Evolutionary conservation across 495 filamentous ascomycete species (phyloP), one percentile per base, ranked within the genome.

Genomic region (Hypoxylon lienhwacheense): DNA sequence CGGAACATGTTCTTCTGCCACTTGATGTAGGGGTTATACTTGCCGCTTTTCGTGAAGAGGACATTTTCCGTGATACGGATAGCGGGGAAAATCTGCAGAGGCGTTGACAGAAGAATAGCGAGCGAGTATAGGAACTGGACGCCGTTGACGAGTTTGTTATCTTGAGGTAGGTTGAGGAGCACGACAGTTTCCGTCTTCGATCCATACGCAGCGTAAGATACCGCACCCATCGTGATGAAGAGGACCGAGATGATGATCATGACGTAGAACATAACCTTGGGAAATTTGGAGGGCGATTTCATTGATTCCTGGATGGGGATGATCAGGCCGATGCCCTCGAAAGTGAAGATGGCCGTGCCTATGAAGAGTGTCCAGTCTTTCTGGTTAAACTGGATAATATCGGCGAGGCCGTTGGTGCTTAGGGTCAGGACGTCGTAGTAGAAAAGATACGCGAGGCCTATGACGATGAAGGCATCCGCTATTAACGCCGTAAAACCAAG

Each of bases 241-340:
- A 98, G 80, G 59, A 88, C 75, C 10, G 88, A 90, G 65, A 97
- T 96, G 66, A 96, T 83, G 53, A 97, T 79, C 93, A 97, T 97
- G 47, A 97, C 89, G 46, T 78, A 79, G 24, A 81, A 89, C 42
- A 98, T 82, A 25, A 98, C 89, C 46, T 77, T 80, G 16, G 91
- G 89, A 66, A 98, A 97, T 63, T 95, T 90, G 42, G 83, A 77
- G 1, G 90, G 93, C 37, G 88, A 75, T 64, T 83, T 86, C 93
- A 98, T 98, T 2, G 91, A 93, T 65, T 93, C 89, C 71, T 98
- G 95, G 49, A 98, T 97, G 2, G 93, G 93, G 49, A 98, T 96
- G 71, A 98, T 96, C n/a, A 98, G 81, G 14, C 93, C 93, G 57
- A 98, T 91, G 14, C 93, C 93, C 66, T 98, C 93, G 58, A 96